These are phyloP conservation scores for Heterobasidion annosum DNA, from an alignment of 1,284 basidiomycete genomes.

Conservation along the genomic window DNA sequence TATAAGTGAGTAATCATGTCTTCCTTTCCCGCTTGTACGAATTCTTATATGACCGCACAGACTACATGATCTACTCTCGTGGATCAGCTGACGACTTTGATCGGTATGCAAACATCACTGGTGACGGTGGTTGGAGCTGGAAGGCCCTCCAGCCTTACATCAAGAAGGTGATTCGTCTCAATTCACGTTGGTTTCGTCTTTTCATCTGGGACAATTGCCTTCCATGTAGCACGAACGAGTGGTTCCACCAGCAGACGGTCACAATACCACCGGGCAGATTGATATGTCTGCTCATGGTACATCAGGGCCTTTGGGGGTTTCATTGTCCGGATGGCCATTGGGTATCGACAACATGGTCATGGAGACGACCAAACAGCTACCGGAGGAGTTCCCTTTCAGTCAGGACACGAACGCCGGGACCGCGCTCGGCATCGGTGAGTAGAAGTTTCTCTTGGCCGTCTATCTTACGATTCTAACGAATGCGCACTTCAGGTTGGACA, in stretches of 20 bases:
- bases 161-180: conserved; percentile 18
- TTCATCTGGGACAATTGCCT: neutral
- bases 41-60: conserved; percentile 6
- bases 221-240: conserved; percentile 20
- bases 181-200: neutral
- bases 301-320: conserved; percentile 20
- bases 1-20: conserved; percentile 17
- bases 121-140: conserved; percentile 23
- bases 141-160: conserved; percentile 12
- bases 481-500: conserved; percentile 10
- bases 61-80: conserved; percentile 19
- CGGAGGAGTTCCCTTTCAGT: conserved; percentile 20
- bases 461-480: neutral
- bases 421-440: conserved; percentile 19
- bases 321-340: conserved; percentile 17
- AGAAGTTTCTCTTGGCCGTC: neutral
- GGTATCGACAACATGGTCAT: conserved; percentile 16
- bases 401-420: conserved; percentile 22
- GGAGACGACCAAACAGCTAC: conserved; percentile 11
- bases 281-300: conserved; percentile 20
- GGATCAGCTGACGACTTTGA: conserved; percentile 22
- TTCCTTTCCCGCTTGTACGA: neutral
- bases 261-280: conserved; percentile 20
- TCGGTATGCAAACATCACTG: conserved; percentile 15
- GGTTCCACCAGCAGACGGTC: conserved; percentile 18